A percentile compares a stretch with the other conserved stretches of the same genome.
These are phyloP conservation scores for Singerocomus rubriflavus DNA, from an alignment of 1,284 basidiomycete genomes.

Conservation along the genomic window DNA sequence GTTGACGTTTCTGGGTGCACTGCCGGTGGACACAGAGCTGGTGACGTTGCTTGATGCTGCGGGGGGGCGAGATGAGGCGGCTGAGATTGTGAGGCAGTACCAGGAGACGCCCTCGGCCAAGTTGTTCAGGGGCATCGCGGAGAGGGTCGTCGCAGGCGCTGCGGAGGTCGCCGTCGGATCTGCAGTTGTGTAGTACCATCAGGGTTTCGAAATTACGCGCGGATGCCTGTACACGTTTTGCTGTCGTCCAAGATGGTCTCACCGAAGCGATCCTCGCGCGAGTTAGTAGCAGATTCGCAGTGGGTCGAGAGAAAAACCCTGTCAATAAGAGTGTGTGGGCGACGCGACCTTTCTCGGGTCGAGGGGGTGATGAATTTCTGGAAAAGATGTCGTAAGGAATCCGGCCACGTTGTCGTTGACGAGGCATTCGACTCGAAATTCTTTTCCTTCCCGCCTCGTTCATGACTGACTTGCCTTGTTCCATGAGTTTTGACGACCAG, in stretches of 20 bases:
- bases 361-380: constrained; percentile 9
- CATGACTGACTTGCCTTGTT: constrained; percentile 23
- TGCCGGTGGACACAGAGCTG: constrained; percentile 93
- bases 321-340: too few relatives aligned
- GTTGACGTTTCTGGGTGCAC: constrained; percentile 79
- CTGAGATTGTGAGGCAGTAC: constrained; percentile 55
- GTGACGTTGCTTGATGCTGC: constrained; percentile 84
- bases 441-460: constrained; percentile 23
- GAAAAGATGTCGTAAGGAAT: constrained; percentile 22
- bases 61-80: constrained; percentile 28
- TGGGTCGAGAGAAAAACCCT: too few relatives aligned
- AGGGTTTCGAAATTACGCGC: constrained; percentile 1
- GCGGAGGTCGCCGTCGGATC: constrained; percentile 8
- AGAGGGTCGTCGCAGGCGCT: constrained; percentile 32
- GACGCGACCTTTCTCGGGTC: neutral
- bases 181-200: neutral
- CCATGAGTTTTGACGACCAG: constrained; percentile 31
- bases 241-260: too few relatives aligned
- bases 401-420: constrained; percentile 23
- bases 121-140: constrained; percentile 56
- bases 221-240: too few relatives aligned
- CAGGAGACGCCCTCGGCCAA: constrained; percentile 57
- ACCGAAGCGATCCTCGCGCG: too few relatives aligned
- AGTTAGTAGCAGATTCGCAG: too few relatives aligned
- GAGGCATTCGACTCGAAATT: constrained; percentile 21